Conservation (phyloP, 371 early-diverging fungal genomes). For the Lichtheimia ramosa region DNA sequence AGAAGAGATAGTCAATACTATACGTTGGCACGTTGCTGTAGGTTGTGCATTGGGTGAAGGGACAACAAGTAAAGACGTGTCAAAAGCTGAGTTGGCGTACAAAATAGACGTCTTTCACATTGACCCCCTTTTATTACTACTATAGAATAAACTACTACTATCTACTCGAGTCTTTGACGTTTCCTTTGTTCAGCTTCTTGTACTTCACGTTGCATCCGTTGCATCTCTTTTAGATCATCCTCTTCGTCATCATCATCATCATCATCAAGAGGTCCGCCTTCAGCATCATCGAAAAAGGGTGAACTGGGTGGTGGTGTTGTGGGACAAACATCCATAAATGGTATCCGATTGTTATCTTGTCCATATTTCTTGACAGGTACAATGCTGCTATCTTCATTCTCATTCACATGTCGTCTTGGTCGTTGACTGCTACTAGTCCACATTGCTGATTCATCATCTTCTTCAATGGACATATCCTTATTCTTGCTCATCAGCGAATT, state of each 20-base stretch:
- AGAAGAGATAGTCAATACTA: background rate
- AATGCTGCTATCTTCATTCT: background rate
- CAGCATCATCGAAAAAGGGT: background rate
- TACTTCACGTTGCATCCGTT: background rate
- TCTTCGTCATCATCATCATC: background rate
- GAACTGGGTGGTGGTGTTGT: background rate
- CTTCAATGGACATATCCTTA: slow-evolving; percentile 2
- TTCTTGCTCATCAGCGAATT: slow-evolving; percentile 3
- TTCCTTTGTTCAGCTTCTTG: background rate
- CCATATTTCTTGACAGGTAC: background rate
- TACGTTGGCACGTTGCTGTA: slow-evolving; percentile 64
- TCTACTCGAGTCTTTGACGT: background rate
- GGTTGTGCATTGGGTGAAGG: slow-evolving; percentile 49
- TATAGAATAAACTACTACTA: too few species aligned
- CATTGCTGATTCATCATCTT: slow-evolving; percentile 1
- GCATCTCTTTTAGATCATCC: background rate
- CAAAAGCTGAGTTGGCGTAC: background rate
- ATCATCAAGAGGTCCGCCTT: background rate
- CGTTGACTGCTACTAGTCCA: background rate
- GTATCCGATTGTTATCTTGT: background rate
- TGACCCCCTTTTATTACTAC: background rate
- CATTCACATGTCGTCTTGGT: background rate
- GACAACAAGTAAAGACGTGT: slow-evolving; percentile 4
- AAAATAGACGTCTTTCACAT: background rate
- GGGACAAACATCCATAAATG: background rate